These are phyloP conservation scores for Eucalyptus cloeziana DNA, from an alignment of 345 rosid genomes.

Conservation along the genomic window DNA sequence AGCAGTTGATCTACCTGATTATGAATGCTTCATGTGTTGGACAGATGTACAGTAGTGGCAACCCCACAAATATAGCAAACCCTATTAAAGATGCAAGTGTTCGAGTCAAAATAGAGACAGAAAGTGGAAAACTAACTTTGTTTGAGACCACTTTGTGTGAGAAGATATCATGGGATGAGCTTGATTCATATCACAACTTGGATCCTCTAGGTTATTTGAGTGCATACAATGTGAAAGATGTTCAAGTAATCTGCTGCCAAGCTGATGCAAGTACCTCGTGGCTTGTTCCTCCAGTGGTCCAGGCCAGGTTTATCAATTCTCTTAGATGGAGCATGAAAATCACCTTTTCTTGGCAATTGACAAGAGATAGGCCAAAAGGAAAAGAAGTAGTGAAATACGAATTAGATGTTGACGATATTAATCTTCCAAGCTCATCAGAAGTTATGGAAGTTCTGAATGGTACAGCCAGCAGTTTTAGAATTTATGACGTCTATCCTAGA, in stretches of 20 bases:
- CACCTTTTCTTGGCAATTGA: constrained; percentile 25
- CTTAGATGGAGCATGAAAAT: constrained; percentile 18
- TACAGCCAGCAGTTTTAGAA: constrained; percentile 10
- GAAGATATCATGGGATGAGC: constrained; percentile 20
- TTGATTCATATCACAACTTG: constrained; percentile 1
- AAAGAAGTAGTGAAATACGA: constrained; percentile 32
- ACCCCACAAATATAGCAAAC: constrained; percentile 40
- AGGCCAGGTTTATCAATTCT: constrained; percentile 16
- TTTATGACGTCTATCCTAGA: constrained; percentile 29
- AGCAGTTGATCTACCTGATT: neutral
- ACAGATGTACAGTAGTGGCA: constrained; percentile 42
- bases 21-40: neutral
- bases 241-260: constrained; percentile 42
- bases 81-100: constrained; percentile 33
- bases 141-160: constrained; percentile 30
- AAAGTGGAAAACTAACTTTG: constrained; percentile 22
- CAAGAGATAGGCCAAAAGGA: constrained; percentile 29
- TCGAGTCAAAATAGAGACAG: constrained; percentile 22
- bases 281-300: constrained; percentile 35
- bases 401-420: constrained; percentile 6
- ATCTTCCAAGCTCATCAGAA: constrained; percentile 21
- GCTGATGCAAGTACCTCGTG: constrained; percentile 30
- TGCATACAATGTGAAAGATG: constrained; percentile 20
- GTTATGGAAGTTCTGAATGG: constrained; percentile 32
- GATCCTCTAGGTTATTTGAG: constrained; percentile 23